Evolutionary conservation across 2,329 filamentous ascomycete genomes (phyloP).

Genomic region (Sarocladium kiliense): DNA sequence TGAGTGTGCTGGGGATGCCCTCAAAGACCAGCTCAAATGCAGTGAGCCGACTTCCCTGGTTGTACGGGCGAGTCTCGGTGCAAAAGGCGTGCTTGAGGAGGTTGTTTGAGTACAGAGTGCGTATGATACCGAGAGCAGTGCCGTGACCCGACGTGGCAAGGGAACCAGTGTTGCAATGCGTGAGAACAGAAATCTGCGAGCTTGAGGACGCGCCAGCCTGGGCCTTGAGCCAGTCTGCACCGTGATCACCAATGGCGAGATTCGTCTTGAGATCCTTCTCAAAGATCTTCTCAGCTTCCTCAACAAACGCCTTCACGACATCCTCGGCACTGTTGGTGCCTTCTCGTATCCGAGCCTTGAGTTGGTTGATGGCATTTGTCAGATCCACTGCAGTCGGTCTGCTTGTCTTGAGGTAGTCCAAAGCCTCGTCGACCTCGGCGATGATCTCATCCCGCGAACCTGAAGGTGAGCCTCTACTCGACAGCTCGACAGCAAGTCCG

Average conservation of each 20-base stretch:
- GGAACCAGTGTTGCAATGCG: conserved; percentile 97
- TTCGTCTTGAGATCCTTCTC: conserved; percentile 85
- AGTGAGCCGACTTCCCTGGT: conserved; percentile 91
- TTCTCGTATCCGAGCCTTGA: conserved; percentile 59
- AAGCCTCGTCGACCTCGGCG: conserved; percentile 65
- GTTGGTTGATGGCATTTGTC: conserved; percentile 78
- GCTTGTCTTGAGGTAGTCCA: conserved; percentile 84
- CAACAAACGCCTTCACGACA: conserved; percentile 67
- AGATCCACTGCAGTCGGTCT: conserved; percentile 94
- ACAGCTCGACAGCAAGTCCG: conserved; percentile 78
- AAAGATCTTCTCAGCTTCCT: conserved; percentile 80
- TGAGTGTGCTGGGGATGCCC: conserved; percentile 80
- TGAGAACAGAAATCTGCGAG: conserved; percentile 69
- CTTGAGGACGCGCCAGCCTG: conserved; percentile 46
- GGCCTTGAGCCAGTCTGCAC: conserved; percentile 74
- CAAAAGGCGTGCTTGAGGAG: conserved; percentile 82
- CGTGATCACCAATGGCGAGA: conserved; percentile 74
- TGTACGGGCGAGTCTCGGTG: conserved; percentile 95
- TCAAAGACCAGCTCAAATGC: conserved; percentile 97
- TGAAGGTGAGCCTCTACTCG: conserved; percentile 36
- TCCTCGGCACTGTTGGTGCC: conserved; percentile 39
- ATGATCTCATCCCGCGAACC: conserved; percentile 53
- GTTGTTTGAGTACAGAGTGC: conserved; percentile 64
- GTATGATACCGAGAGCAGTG: conserved; percentile 89
- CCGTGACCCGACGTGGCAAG: conserved; percentile 97